Evolutionary conservation across 192 early-diverging fungal genomes (phyloP).

Genomic region (Backusella psychrophila): DNA sequence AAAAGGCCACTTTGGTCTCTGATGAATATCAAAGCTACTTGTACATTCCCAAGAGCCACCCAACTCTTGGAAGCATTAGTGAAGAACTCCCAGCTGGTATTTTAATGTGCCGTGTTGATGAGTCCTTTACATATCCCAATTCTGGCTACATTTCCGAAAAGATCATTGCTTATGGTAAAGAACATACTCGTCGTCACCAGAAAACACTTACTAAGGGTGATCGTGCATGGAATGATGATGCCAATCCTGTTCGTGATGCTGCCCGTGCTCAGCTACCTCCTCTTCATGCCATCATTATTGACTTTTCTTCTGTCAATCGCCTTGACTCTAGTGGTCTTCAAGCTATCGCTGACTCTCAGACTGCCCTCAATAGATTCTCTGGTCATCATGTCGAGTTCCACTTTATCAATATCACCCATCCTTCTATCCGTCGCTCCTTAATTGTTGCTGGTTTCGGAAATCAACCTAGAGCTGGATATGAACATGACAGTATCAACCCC

Average conservation of each 20-base stretch:
- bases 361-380: conserved; percentile 28
- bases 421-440: conserved; percentile 26
- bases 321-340: conserved; percentile 40
- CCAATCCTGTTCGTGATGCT: conserved; percentile 32
- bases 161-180: conserved; percentile 43
- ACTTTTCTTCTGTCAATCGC: conserved; percentile 36
- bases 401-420: conserved; percentile 30
- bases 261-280: conserved; percentile 17
- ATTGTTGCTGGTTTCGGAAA: conserved; percentile 35
- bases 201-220: conserved; percentile 21
- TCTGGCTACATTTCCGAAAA: conserved; percentile 55
- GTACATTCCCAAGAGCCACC: conserved; percentile 28
- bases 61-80: conserved; percentile 26
- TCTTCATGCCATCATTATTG: conserved; percentile 32
- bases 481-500: not conserved
- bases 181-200: conserved; percentile 20
- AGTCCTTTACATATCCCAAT: conserved; percentile 77
- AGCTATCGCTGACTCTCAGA: conserved; percentile 31
- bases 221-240: conserved; percentile 34
- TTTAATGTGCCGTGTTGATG: conserved; percentile 74
- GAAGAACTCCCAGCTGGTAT: conserved; percentile 55
- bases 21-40: conserved; percentile 22
- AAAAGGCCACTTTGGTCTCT: not conserved
- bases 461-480: conserved; percentile 10
- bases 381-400: conserved; percentile 38